A percentile compares a stretch with the other conserved stretches of the same genome.
Conservation (phyloP, 2,329 filamentous ascomycete genomes). For the Samsoniella hepiali region DNA sequence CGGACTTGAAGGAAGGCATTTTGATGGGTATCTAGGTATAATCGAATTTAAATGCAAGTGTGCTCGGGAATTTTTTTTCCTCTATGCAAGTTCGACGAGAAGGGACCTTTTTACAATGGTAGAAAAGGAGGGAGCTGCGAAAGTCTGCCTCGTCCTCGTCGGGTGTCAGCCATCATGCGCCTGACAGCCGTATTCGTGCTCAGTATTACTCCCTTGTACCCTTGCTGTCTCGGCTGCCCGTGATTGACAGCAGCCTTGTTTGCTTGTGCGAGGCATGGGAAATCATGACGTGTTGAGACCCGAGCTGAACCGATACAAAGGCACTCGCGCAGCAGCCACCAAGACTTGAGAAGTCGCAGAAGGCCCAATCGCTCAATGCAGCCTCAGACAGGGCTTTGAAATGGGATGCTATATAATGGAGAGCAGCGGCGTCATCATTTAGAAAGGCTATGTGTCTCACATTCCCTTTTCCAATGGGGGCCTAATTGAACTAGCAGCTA, state of each 20-base stretch:
- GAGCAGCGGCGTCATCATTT: too few relatives aligned
- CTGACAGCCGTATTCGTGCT: not conserved
- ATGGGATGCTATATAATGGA: too few relatives aligned
- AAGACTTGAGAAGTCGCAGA: not conserved
- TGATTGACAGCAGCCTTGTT: not conserved
- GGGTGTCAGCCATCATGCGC: not conserved
- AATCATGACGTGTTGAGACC: conserved; percentile 1
- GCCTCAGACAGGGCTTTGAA: not conserved
- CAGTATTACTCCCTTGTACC: too few relatives aligned
- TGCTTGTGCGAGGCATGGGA: not conserved
- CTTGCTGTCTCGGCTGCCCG: not conserved
- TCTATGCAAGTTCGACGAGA: not conserved
- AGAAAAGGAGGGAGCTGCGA: not conserved
- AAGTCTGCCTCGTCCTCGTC: conserved; percentile 5
- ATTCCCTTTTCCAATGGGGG: not conserved
- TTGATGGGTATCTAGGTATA: not conserved
- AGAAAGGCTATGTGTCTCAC: not conserved
- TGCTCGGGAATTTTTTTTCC: not conserved
- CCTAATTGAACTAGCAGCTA: not conserved
- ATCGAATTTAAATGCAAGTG: not conserved
- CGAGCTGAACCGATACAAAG: not conserved
- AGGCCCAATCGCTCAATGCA: not conserved
- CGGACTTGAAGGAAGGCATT: conserved; percentile 31
- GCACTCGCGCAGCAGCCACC: not conserved
- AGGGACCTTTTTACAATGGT: not conserved